Evolutionary conservation across 768 basidiomycete species (phyloP), one percentile per base, ranked within the genome.

Genomic region (Boletales sp.): DNA sequence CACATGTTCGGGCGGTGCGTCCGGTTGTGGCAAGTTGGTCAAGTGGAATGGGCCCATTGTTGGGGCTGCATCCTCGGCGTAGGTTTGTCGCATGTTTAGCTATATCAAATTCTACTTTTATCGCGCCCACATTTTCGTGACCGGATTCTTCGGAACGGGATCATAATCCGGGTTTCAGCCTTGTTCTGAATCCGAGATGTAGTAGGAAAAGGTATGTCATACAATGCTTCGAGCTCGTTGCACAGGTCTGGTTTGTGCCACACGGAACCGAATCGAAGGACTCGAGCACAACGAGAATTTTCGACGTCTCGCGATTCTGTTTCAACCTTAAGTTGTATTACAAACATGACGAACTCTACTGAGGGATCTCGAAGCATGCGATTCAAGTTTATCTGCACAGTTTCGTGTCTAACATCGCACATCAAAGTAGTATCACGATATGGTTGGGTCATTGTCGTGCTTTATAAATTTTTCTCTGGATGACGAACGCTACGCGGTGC

Each of bases 51-150:
- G 25, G 25, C 45, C 15, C 32, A 14, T 44, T 12, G 34, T 36
- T 44, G 49, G 46, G 13, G 19, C 8, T 10, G 38, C 33, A 45
- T 18, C 25, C 12, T 36, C 43, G 28, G 30, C 32, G 32, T 38
- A 31, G 28, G 19, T 12, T 32, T 37, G 15, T 49, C 31, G 43
- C 32, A 48, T 33, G 36, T 46, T 55, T 51, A 41, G 38, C 43
- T 35, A 37, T 42, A 47, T 46, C 41, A 46, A 42, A 25, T 37
- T 37, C 15, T 44, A 19, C 25, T 28, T 28, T 28, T 28, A 28
- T 28, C 25, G 25, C 25, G 34, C 36, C 36, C 34, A 19, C 3
- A 25, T 41, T 28, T 33, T 39, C 41, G 41, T 36, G 17, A 25
- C 44, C 30, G 17, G 36, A 30, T 57, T 35, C 38, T 15, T 33